Conservation (phyloP, 495 filamentous ascomycete genomes). For the Usnea hakonensis region DNA sequence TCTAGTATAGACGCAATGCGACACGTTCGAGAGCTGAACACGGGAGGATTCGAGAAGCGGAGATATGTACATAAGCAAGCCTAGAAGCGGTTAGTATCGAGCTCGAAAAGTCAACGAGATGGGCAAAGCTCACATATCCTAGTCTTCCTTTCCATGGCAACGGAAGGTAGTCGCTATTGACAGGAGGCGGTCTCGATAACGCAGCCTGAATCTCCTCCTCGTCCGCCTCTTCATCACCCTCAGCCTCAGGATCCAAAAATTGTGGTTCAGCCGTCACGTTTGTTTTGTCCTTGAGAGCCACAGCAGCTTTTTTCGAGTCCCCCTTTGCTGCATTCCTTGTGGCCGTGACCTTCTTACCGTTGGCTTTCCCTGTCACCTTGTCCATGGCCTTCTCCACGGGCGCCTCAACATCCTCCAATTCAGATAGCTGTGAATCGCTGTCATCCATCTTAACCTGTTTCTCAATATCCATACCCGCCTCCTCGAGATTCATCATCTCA, state of each 20-base stretch:
- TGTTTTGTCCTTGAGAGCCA: background rate
- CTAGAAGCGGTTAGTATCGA: conserved; percentile 35
- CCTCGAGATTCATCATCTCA: conserved; percentile 27
- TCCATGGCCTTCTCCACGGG: conserved; percentile 14
- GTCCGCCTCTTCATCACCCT: conserved; percentile 37
- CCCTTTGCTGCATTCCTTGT: conserved; percentile 2
- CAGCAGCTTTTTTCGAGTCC: conserved; percentile 1
- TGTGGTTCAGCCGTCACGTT: conserved; percentile 28
- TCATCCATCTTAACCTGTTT: conserved; percentile 30
- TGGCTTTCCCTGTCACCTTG: background rate
- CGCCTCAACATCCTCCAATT: conserved; percentile 21
- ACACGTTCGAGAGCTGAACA: conserved; percentile 88
- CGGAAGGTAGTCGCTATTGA: conserved; percentile 80
- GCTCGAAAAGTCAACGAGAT: background rate
- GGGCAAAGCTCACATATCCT: conserved; percentile 63
- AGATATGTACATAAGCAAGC: conserved; percentile 92
- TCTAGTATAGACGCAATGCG: conserved; percentile 87
- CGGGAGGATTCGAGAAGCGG: conserved; percentile 70
- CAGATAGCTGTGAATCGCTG: conserved; percentile 29
- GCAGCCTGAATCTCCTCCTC: conserved; percentile 37
- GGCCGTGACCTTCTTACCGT: conserved; percentile 9
- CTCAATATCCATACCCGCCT: conserved; percentile 22
- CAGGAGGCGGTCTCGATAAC: conserved; percentile 59
- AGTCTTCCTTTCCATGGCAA: conserved; percentile 89
- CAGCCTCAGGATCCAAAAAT: conserved; percentile 29